These are phyloP conservation scores for Paramecium sexaurelia DNA, from an alignment of 73 alveolate genomes.

Conservation along the genomic window DNA sequence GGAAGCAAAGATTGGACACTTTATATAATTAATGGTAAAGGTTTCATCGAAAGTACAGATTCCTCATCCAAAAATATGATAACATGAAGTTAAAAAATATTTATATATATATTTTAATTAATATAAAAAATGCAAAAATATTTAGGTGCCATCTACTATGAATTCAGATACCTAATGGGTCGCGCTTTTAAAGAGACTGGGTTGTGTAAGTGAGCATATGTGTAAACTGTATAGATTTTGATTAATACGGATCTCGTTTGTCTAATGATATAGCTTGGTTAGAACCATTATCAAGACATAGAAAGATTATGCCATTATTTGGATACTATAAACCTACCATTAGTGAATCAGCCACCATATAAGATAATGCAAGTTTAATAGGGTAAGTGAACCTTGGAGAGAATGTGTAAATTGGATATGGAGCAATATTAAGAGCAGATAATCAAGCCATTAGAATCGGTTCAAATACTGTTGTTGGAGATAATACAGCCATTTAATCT, in stretches of 20 bases:
- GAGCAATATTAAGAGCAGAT: conserved; percentile 77
- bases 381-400: conserved; percentile 79
- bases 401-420: conserved; percentile 79
- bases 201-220: conserved; percentile 4
- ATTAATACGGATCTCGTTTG: conserved; percentile 57
- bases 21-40: conserved; percentile 77
- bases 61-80: conserved; percentile 75
- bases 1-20: conserved; percentile 75
- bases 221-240: conserved; percentile 14
- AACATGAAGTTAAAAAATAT: background rate
- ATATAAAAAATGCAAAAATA: conserved; percentile 2
- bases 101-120: background rate
- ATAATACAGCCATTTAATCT: conserved; percentile 72
- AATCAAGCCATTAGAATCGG: conserved; percentile 76
- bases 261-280: conserved; percentile 73
- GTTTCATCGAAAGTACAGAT: conserved; percentile 71
- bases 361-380: conserved; percentile 79
- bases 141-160: conserved; percentile 3
- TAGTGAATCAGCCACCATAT: conserved; percentile 70
- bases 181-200: conserved; percentile 55
- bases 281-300: conserved; percentile 77
- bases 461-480: conserved; percentile 78
- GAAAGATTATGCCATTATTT: conserved; percentile 75
- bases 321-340: conserved; percentile 66
- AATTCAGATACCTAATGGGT: conserved; percentile 18